These are phyloP conservation scores for Penicillium desertorum DNA, from an alignment of 495 filamentous ascomycete genomes.

Conservation along the genomic window DNA sequence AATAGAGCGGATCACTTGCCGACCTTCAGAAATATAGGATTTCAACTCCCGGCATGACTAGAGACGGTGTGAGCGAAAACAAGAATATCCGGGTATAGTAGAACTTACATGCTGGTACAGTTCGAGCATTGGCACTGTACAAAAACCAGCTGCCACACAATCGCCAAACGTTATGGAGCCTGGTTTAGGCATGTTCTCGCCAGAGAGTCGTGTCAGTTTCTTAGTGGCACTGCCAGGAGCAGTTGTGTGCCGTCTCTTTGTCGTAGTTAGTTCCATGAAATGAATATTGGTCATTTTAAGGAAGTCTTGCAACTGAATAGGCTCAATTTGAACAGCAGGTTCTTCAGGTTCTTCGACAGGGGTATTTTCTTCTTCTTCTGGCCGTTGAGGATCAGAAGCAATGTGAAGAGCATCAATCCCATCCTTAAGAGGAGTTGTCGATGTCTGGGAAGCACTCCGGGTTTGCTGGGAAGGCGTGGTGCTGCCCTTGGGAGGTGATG, in stretches of 20 bases:
- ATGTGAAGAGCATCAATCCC: constrained; percentile 26
- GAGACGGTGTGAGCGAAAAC: constrained; percentile 32
- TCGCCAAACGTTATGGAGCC: constrained; percentile 59
- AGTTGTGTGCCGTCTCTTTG: constrained; percentile 83
- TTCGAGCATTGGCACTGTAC: constrained; percentile 88
- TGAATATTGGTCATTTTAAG: constrained; percentile 92
- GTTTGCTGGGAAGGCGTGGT: constrained; percentile 39
- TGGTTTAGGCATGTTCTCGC: constrained; percentile 45
- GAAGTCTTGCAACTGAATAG: constrained; percentile 88
- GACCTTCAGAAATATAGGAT: constrained; percentile 88
- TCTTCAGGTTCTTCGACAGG: constrained; percentile 26
- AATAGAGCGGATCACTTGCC: constrained; percentile 81
- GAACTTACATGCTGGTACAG: constrained; percentile 84
- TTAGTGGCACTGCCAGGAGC: constrained; percentile 55
- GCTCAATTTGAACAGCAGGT: constrained; percentile 50
- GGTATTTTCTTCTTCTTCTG: constrained; percentile 22
- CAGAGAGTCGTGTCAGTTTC: constrained; percentile 37
- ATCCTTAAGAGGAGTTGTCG: constrained; percentile 29
- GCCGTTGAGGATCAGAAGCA: constrained; percentile 26
- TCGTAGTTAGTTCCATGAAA: constrained; percentile 94
- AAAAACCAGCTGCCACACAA: constrained; percentile 84
- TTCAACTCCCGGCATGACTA: constrained; percentile 92
- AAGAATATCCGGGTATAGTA: not conserved
- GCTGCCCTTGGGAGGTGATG: constrained; percentile 36
- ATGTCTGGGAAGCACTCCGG: constrained; percentile 16